phyloP scores from a whole-genome alignment of 805 yeast species.

The Cyberlindnera saturnus region DNA sequence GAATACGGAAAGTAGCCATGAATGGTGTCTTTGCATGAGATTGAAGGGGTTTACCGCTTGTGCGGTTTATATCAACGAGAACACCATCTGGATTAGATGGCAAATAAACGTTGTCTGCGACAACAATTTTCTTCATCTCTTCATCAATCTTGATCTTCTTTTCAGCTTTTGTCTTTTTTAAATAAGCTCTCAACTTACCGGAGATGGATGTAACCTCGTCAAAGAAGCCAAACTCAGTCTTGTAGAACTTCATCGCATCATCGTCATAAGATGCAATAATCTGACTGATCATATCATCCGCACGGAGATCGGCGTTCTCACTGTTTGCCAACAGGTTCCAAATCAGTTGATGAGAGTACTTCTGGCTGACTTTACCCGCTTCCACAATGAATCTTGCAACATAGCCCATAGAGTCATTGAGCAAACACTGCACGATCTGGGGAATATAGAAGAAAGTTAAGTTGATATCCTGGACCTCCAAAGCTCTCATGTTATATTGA shows the following conservation, averaged over 20 bases:
- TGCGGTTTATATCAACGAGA: conserved; percentile 86
- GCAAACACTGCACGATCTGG: conserved; percentile 88
- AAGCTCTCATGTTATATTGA: conserved; percentile 86
- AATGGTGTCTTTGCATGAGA: conserved; percentile 99
- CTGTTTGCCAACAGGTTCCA: conserved; percentile 97
- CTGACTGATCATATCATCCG: conserved; percentile 59
- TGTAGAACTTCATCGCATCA: conserved; percentile 61
- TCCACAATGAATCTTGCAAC: conserved; percentile 86
- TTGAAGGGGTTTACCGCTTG: conserved; percentile 90
- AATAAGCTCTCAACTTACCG: conserved; percentile 90
- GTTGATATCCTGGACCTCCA: conserved; percentile 82
- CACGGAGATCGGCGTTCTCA: conserved; percentile 82
- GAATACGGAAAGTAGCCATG: conserved; percentile 89
- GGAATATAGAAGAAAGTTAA: conserved; percentile 95
- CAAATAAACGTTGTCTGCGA: conserved; percentile 79
- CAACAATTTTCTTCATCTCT: conserved; percentile 76
- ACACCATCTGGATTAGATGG: conserved; percentile 97
- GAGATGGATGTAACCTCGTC: conserved; percentile 89
- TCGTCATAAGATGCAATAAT: conserved; percentile 59
- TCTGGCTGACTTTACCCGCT: conserved; percentile 82
- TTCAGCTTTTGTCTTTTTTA: conserved; percentile 91
- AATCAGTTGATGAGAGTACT: conserved; percentile 95
- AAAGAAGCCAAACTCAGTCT: conserved; percentile 83
- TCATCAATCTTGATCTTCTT: conserved; percentile 94
- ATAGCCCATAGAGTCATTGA: conserved; percentile 79